Conservation (phyloP, 495 filamentous ascomycete genomes). For the Tuber umbilicatum region DNA sequence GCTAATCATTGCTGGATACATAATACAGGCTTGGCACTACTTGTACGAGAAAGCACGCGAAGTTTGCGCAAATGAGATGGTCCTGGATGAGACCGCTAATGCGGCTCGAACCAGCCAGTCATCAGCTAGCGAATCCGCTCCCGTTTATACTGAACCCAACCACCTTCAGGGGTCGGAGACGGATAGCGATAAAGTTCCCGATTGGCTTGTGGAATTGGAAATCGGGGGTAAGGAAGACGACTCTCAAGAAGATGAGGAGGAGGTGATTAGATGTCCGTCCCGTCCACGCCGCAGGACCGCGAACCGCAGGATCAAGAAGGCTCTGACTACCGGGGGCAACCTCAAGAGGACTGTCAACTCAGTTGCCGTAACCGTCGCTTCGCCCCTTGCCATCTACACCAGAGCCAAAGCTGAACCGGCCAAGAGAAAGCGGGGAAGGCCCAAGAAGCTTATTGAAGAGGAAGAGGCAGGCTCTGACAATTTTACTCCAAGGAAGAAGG, state of each 20-base stretch:
- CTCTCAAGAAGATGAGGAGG: slow-evolving; percentile 49
- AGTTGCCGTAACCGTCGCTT: slow-evolving; percentile 7
- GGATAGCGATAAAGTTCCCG: slow-evolving; percentile 8
- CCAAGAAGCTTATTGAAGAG: slow-evolving; percentile 34
- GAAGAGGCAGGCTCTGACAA: slow-evolving; percentile 24
- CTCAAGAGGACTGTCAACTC: slow-evolving; percentile 26
- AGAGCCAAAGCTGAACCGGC: not conserved
- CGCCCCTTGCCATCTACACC: slow-evolving; percentile 15
- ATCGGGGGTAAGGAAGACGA: slow-evolving; percentile 41
- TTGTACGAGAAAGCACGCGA: slow-evolving; percentile 53
- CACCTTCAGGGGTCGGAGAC: slow-evolving; percentile 42
- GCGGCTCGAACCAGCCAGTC: slow-evolving; percentile 33
- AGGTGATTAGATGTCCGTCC: slow-evolving; percentile 53
- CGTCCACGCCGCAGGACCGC: slow-evolving; percentile 47
- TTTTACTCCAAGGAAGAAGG: slow-evolving; percentile 34
- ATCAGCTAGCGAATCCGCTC: slow-evolving; percentile 43
- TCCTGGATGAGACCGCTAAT: slow-evolving; percentile 52
- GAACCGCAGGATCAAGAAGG: slow-evolving; percentile 49
- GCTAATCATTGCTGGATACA: slow-evolving; percentile 15
- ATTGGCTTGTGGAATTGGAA: slow-evolving; percentile 7
- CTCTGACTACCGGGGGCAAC: slow-evolving; percentile 43
- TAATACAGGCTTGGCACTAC: slow-evolving; percentile 31
- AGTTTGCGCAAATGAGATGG: slow-evolving; percentile 56
- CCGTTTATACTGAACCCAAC: slow-evolving; percentile 51
- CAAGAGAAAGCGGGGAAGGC: slow-evolving; percentile 28